Evolutionary conservation across 352 stramenopile species (phyloP).

Genomic region (Aphanomyces euteiches): DNA sequence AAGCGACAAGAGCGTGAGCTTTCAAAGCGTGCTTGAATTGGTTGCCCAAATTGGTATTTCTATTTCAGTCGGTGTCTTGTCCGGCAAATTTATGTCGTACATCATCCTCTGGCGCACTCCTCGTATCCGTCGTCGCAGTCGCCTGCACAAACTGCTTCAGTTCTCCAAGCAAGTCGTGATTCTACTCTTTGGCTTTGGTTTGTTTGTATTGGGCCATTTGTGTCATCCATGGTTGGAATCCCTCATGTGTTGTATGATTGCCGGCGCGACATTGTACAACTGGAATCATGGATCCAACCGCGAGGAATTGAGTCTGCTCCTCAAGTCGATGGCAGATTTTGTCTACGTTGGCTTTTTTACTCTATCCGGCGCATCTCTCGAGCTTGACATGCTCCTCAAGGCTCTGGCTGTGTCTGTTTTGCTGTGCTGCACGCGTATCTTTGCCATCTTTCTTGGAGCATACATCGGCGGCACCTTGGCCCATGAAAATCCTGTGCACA

Average conservation of each 20-base stretch:
- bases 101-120: conserved; percentile 53
- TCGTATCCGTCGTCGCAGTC: conserved; percentile 53
- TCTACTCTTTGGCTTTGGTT: conserved; percentile 54
- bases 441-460: conserved; percentile 57
- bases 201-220: conserved; percentile 59
- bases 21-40: conserved; percentile 34
- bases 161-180: conserved; percentile 51
- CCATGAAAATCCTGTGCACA: conserved; percentile 44
- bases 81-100: conserved; percentile 53
- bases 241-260: conserved; percentile 66
- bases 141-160: conserved; percentile 37
- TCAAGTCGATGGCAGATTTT: conserved; percentile 52
- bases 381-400: conserved; percentile 62
- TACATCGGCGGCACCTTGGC: conserved; percentile 49
- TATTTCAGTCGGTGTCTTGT: conserved; percentile 44
- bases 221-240: conserved; percentile 62
- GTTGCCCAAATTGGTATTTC: conserved; percentile 51
- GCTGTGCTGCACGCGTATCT: conserved; percentile 49
- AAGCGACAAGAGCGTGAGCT: conserved; percentile 40
- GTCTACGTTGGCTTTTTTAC: conserved; percentile 78
- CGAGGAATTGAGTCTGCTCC: conserved; percentile 49
- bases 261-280: conserved; percentile 49
- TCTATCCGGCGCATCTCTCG: conserved; percentile 57
- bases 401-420: conserved; percentile 51
- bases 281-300: conserved; percentile 57